Base-by-base conservation (phyloP, 75 land plant genomes). In the Sequoia sempervirens region DNA sequence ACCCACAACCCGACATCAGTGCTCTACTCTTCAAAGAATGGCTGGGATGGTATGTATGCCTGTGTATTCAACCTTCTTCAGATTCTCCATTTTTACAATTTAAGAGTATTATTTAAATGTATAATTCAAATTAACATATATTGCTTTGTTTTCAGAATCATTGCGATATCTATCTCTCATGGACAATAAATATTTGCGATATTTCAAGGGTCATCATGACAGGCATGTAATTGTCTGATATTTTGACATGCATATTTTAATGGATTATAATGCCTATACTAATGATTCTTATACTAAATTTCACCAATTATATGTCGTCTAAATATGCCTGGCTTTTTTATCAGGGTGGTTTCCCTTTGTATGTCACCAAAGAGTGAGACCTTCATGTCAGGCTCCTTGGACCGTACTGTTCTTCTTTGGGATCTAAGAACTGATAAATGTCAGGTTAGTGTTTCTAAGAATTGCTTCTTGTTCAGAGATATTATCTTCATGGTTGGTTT, bases 151-250 rank as follows among this genome's bases (percentile, higher is more conserved):
- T 87, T 83, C 87, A 98, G 99, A 98, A 86, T 98, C 99, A 61
- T 76, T 98, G 81, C 94, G 99, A 45, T 95, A 93, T 83, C 92
- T 98, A 61, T 95, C 97, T 17, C 86, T 96, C 86, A 90, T 91
- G 85, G 99, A 98, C 83, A 98, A 98, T 86, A 95, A 94, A 84
- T 98, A 96, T 74, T 82, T 98, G 89, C 91, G 99, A 52, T 98
- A 98, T 79, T 96, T 98, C 88, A 98, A 93, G 89, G 99, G 99
- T 75, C 99, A 98, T 82, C 97, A 92, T 83, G 99, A 98, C 85
- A 96, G 99, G 99, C 93, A 79, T 54, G 15, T 69, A 73, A 34
- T 52, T 14, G 50, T 68, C 79, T 73, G n/a, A 46, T 43, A 7
- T 15, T 72, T 72, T 80, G 75, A 47, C 1, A 8, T 79, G 10